Percentiles rank a stretch among this genome's conserved stretches.
phyloP scores from a whole-genome alignment of 345 rosid genomes.

The Syzygium aqueum region DNA sequence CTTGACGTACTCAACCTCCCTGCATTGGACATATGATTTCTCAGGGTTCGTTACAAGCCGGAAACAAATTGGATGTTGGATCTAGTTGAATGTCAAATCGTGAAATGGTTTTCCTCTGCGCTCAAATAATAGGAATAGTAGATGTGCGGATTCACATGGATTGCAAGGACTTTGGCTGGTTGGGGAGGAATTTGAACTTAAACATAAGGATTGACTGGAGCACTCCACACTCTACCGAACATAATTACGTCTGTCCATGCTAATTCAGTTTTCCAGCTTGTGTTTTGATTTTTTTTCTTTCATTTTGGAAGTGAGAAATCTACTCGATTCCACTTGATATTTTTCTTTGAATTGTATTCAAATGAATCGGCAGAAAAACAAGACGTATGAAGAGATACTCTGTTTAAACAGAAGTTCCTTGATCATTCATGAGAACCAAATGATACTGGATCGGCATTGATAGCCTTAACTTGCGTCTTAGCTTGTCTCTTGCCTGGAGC shows the following conservation, averaged over 20 bases:
- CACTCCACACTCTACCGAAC: not conserved
- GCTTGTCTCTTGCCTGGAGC: not conserved
- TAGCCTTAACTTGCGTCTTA: not conserved
- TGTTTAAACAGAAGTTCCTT: not conserved
- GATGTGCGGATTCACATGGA: not conserved
- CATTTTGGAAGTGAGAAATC: not conserved
- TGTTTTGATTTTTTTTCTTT: not conserved
- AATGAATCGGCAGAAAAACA: not conserved
- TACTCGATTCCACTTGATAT: not conserved
- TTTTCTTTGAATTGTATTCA: not conserved
- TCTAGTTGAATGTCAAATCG: not conserved
- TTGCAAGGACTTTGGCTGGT: not conserved
- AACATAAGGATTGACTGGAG: not conserved
- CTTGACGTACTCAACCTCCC: constrained; percentile 41
- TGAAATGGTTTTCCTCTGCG: not conserved
- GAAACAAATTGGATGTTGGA: not conserved
- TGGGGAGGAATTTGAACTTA: not conserved
- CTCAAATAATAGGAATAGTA: not conserved
- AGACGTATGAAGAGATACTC: not conserved
- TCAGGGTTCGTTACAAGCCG: not conserved
- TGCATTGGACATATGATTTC: constrained; percentile 10
- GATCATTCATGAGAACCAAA: not conserved
- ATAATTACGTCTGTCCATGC: not conserved
- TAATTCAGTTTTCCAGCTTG: not conserved
- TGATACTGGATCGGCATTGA: not conserved